phyloP scores from a whole-genome alignment of 2,329 filamentous ascomycete genomes.

The Ciborinia camelliae region DNA sequence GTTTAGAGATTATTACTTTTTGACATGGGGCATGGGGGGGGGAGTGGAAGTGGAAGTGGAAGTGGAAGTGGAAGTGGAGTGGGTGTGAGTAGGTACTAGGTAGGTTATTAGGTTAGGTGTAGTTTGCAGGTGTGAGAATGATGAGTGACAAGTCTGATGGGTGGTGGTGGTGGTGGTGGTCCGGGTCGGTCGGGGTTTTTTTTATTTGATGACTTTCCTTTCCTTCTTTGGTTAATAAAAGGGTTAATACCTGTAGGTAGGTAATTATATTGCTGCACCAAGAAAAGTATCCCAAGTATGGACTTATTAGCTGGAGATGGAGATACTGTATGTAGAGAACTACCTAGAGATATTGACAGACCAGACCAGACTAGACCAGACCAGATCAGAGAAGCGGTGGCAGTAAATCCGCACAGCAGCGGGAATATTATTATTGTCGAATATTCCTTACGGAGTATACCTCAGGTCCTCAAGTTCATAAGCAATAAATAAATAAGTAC shows the following conservation, averaged over 20 bases:
- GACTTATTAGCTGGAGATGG: too few relatives aligned
- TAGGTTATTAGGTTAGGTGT: too few relatives aligned
- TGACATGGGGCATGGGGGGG: background rate
- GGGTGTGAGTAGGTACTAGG: background rate
- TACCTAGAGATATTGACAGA: too few relatives aligned
- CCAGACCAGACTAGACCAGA: too few relatives aligned
- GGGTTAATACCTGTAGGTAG: too few relatives aligned
- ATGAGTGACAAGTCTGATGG: too few relatives aligned
- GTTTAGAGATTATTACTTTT: background rate
- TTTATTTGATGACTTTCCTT: constrained; percentile 1
- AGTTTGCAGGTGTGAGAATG: constrained; percentile 5
- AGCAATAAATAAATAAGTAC: too few relatives aligned
- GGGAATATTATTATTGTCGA: background rate
- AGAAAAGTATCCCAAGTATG: constrained; percentile 1
- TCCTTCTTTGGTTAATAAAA: background rate
- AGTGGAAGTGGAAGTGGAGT: background rate
- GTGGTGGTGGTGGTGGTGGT: background rate
- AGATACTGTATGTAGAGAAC: too few relatives aligned
- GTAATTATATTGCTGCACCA: background rate
- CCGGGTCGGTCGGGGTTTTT: background rate
- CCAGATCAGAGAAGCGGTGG: background rate
- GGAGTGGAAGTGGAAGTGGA: background rate
- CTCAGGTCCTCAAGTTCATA: too few relatives aligned
- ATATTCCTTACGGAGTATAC: too few relatives aligned
- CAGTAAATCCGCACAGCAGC: background rate